Evolutionary conservation across 1,139 yeast species (phyloP).

Genomic region (Diutina mesorugosa): DNA sequence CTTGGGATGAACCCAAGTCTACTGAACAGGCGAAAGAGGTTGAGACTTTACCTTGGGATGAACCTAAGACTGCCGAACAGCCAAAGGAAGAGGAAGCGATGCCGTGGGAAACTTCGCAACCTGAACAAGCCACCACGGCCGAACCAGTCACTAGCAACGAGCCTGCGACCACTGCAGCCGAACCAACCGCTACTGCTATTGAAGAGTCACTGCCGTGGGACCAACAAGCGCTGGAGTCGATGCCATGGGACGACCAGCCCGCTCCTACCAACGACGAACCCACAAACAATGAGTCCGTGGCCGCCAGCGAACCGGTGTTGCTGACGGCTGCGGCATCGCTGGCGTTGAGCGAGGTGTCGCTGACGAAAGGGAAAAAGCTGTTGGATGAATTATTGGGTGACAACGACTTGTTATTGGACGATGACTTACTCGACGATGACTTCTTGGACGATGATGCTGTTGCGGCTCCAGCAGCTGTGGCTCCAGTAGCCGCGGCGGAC

Average conservation of each 20-base stretch:
- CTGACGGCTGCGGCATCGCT: neutral
- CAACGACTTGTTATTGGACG: conserved; percentile 18
- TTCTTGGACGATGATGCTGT: conserved; percentile 10
- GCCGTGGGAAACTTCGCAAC: neutral
- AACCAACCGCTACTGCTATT: neutral
- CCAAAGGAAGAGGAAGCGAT: neutral
- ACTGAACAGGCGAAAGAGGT: neutral
- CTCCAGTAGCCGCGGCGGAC: neutral
- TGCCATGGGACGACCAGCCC: conserved; percentile 4
- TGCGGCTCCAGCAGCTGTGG: conserved; percentile 2
- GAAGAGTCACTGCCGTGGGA: conserved; percentile 3
- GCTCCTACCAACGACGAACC: neutral
- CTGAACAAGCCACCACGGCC: neutral
- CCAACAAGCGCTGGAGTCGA: neutral
- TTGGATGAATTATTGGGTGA: conserved; percentile 16
- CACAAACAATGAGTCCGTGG: neutral
- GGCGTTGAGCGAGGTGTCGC: neutral
- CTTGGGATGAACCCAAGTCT: neutral
- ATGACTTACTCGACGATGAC: conserved; percentile 22
- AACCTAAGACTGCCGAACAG: neutral
- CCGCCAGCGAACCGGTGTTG: neutral
- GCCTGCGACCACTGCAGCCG: neutral
- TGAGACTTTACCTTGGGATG: conserved; percentile 1
- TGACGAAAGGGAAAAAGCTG: neutral
- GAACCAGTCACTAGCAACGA: neutral